Base-by-base conservation (phyloP, 306 rosid species). In the Vigna radiata region DNA sequence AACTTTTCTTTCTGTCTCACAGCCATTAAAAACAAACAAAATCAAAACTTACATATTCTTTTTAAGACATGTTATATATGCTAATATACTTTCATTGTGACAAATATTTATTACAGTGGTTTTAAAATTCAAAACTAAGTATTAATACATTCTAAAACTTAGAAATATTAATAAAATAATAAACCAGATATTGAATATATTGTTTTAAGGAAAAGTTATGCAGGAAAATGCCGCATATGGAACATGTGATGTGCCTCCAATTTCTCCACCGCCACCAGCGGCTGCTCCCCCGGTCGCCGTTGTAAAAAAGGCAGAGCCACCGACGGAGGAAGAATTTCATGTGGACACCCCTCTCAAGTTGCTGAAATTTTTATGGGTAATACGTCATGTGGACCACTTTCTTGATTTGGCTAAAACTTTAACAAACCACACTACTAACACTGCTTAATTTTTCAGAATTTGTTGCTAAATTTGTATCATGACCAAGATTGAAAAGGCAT, bases 231-330 rank as follows among this genome's bases (percentile, higher is more conserved):
- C 86, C 7, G 79, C 86, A 31, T 84, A 23, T 55, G 96, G 94
- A 7, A 77, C 86, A n/a, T 89, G 97, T 14, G 89, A 86, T 4
- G 89, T 85, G 71, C 92, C 94, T 60, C 79, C 59, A 37, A 62
- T 86, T 71, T 77, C 97, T 80, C 97, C 94, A 7, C 97, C 94
- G 2, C 92, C 94, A 5, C 94, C 94, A 2, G 92, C 91, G 6
- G 90, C 89, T 0, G 77, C 23, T 1, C 36, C 81, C 6, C 36
- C 63, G 17, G 23, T 25, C 13, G 15, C 59, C 1, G n/a, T 78
- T 8, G 11, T 0, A 0, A 31, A 8, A 3, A 60, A 50, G 43
- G 70, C 25, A 11, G 6, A 86, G 27, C 31, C 50, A 0, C 21
- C 68, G 11, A 1, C 0, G 5, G 27, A n/a, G 39, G 46, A 68